Base-by-base conservation (phyloP, 1,139 yeast species). In the Wickerhamomyces sp. region DNA sequence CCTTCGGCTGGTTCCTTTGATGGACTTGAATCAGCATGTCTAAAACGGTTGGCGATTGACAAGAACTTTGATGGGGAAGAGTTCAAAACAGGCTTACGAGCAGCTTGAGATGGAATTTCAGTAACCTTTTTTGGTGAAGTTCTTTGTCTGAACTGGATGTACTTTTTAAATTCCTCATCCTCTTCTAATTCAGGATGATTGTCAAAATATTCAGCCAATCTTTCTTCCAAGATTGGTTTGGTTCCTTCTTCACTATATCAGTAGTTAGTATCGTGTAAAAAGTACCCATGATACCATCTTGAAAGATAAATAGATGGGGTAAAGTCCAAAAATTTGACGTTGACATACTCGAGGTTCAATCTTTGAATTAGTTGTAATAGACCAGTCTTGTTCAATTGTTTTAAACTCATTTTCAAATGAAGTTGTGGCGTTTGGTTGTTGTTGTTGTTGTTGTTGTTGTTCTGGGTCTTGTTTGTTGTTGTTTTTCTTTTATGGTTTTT, bases 301-400 rank as follows among this genome's bases (percentile, higher is more conserved):
- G 23, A 18, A 5, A 18, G 23, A 5, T 18, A 18, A 18, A 18
- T 18, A 18, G 23, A 18, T 18, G 23, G 5, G 23, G 23, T 18
- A 18, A 18, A 18, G 4, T 18, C 4, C 23, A 18, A 5, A 18
- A 5, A 18, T 18, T 18, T 18, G 23, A 18, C 23, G 5, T 18
- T 18, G 23, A 56, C 68, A 35, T 50, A 64, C 68, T 57, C 56
- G 40, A 69, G 53, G 31, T 61, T 62, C 44, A 70, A 61, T 35
- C 59, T 61, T 14, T 54, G 47, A 27, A 72, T 71, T 40, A 69
- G 55, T 13, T 59, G 59, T 44, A 64, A 63, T 44, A 70, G 60
- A 34, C 63, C 64, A 34, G 61, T 57, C 56, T 70, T 70, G 45
- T 62, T 65, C 58, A 68, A 51, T 43, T 52, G 54, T 45, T 59